Conservation (phyloP, 2,329 filamentous ascomycete species). For the Phoma sp. region DNA sequence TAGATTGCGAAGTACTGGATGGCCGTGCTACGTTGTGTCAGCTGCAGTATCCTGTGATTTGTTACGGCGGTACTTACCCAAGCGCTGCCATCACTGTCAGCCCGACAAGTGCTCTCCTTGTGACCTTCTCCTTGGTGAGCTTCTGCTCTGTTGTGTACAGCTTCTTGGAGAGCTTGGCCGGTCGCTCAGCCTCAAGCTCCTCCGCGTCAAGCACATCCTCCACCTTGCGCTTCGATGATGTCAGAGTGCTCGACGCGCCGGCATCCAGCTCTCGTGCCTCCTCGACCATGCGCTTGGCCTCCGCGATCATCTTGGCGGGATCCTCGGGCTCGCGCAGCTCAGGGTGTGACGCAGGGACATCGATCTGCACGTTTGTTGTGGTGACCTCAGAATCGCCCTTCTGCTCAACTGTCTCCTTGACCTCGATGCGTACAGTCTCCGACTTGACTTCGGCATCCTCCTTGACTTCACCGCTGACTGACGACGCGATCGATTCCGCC, state of each 20-base stretch:
- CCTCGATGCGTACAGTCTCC: conserved; percentile 69
- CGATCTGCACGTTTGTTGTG: conserved; percentile 75
- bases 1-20: conserved; percentile 15
- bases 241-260: conserved; percentile 23
- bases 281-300: conserved; percentile 87
- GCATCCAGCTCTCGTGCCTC: conserved; percentile 64
- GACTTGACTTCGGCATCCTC: conserved; percentile 32
- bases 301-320: conserved; percentile 80
- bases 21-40: conserved; percentile 6
- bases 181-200: conserved; percentile 57
- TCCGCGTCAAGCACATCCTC: conserved; percentile 66
- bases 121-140: conserved; percentile 82
- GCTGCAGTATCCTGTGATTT: neutral
- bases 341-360: conserved; percentile 70
- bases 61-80: conserved; percentile 70
- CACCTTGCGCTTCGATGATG: conserved; percentile 47
- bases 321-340: conserved; percentile 78
- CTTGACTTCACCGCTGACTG: conserved; percentile 50
- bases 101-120: conserved; percentile 83
- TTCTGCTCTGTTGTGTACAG: conserved; percentile 68
- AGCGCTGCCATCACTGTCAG: conserved; percentile 85
- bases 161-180: conserved; percentile 77
- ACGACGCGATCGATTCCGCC: conserved; percentile 47
- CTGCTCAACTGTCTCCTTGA: conserved; percentile 68
- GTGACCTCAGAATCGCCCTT: conserved; percentile 69